phyloP scores from a whole-genome alignment of 805 yeast species.

The Metschnikowia similis region DNA sequence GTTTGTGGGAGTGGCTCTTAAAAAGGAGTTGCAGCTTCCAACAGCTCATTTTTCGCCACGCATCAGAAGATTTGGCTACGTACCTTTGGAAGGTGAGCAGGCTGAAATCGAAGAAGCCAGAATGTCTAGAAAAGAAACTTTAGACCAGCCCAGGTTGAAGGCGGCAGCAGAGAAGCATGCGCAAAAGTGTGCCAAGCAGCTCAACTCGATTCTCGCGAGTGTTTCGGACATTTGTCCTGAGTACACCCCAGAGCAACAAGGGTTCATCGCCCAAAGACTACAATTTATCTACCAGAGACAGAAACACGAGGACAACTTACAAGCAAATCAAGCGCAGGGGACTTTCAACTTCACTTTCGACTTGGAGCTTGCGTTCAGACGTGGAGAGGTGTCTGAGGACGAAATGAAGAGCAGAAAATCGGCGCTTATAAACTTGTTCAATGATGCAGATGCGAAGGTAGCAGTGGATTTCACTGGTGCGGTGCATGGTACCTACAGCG shows the following conservation, averaged over 20 bases:
- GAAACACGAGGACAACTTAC: slow-evolving; percentile 52
- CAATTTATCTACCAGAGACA: slow-evolving; percentile 43
- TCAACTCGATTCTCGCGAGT: slow-evolving; percentile 12
- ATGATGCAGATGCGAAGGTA: slow-evolving; percentile 35
- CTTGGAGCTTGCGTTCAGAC: slow-evolving; percentile 35
- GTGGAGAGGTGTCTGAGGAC: slow-evolving; percentile 31
- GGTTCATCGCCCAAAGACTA: slow-evolving; percentile 50
- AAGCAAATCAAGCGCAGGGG: slow-evolving; percentile 58
- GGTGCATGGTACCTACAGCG: slow-evolving; percentile 36
- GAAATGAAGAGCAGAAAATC: slow-evolving; percentile 19
- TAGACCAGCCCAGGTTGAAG: slow-evolving; percentile 51
- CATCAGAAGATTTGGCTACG: slow-evolving; percentile 76
- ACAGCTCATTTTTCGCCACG: slow-evolving; percentile 90
- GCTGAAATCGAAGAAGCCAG: slow-evolving; percentile 58
- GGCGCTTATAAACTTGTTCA: slow-evolving; percentile 36
- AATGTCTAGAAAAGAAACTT: slow-evolving; percentile 64
- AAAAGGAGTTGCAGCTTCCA: slow-evolving; percentile 63
- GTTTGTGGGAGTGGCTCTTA: slow-evolving; percentile 83
- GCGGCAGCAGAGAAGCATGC: slow-evolving; percentile 36
- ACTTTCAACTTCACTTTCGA: slow-evolving; percentile 48
- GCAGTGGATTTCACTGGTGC: slow-evolving; percentile 45
- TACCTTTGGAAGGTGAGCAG: slow-evolving; percentile 45
- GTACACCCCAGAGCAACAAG: slow-evolving; percentile 25
- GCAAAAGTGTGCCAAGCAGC: slow-evolving; percentile 31
- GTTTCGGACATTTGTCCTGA: slow-evolving; percentile 26